These are phyloP conservation scores for Trypanosoma platydactyli DNA, from an alignment of 208 protist genomes.

Conservation along the genomic window DNA sequence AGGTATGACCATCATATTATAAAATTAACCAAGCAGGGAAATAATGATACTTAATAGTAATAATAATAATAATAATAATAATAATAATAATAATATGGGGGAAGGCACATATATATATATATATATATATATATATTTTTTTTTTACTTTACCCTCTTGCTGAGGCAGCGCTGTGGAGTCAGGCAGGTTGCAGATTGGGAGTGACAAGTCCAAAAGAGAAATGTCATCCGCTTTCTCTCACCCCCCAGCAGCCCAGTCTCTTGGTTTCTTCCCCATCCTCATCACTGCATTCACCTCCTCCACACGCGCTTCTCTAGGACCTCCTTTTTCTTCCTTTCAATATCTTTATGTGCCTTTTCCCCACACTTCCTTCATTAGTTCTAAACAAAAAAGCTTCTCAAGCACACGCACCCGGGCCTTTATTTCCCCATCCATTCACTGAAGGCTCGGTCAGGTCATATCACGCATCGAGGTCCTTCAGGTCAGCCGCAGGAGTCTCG, in stretches of 20 bases:
- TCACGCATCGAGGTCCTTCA: slow-evolving; percentile 59
- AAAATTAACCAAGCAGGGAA: not conserved
- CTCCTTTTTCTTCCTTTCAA: not conserved
- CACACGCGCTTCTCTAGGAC: not conserved
- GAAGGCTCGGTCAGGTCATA: not conserved
- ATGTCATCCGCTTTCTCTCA: too few relatives aligned
- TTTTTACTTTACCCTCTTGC: too few relatives aligned
- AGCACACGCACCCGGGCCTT: not conserved
- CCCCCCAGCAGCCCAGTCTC: too few relatives aligned
- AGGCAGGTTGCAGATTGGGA: too few relatives aligned
- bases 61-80: slow-evolving; percentile 11
- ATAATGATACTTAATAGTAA: slow-evolving; percentile 2
- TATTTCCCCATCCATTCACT: slow-evolving; percentile 8
- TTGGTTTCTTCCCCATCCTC: too few relatives aligned
- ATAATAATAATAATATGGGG: slow-evolving; percentile 5
- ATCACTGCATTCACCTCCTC: too few relatives aligned
- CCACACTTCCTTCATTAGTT: not conserved
- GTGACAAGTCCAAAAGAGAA: not conserved
- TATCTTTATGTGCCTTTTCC: not conserved
- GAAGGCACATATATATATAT: not conserved
- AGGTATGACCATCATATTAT: not conserved
- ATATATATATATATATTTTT: too few relatives aligned
- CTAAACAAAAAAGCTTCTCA: not conserved
- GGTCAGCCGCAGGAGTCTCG: slow-evolving; percentile 27
- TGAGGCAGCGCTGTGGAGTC: too few relatives aligned